phyloP scores from a whole-genome alignment of 345 rosid genomes.

The Hirschfeldia incana region DNA sequence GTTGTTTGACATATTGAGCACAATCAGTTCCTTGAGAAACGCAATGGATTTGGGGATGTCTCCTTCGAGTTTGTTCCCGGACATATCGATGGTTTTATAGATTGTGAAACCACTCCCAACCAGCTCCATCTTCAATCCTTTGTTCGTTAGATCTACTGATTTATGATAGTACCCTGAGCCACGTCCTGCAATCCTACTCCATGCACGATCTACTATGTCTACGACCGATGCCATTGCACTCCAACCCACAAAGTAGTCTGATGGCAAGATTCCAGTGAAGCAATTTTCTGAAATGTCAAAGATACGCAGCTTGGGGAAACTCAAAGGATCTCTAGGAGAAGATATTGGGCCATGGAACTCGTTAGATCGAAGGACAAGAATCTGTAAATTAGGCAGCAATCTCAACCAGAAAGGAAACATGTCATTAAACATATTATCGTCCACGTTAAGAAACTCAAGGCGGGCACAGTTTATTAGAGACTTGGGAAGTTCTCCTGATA shows the following conservation, averaged over 20 bases:
- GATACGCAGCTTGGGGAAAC: background rate
- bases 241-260: conserved; percentile 22
- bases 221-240: conserved; percentile 1
- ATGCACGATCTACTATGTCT: background rate
- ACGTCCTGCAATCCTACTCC: background rate
- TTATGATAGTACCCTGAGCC: background rate
- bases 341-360: background rate
- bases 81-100: background rate
- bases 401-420: no score
- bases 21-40: background rate
- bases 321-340: background rate
- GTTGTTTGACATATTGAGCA: conserved; percentile 3
- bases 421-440: no score
- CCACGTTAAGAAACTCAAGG: no score
- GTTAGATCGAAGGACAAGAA: background rate
- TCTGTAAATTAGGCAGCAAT: no score
- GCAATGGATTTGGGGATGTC: background rate
- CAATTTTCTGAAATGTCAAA: background rate
- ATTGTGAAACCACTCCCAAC: background rate
- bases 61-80: background rate
- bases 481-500: no score
- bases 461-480: no score
- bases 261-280: background rate
- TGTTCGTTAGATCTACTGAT: background rate
- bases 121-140: background rate